Conservation (phyloP, 1,284 basidiomycete species). For the Earliella scabrosa region DNA sequence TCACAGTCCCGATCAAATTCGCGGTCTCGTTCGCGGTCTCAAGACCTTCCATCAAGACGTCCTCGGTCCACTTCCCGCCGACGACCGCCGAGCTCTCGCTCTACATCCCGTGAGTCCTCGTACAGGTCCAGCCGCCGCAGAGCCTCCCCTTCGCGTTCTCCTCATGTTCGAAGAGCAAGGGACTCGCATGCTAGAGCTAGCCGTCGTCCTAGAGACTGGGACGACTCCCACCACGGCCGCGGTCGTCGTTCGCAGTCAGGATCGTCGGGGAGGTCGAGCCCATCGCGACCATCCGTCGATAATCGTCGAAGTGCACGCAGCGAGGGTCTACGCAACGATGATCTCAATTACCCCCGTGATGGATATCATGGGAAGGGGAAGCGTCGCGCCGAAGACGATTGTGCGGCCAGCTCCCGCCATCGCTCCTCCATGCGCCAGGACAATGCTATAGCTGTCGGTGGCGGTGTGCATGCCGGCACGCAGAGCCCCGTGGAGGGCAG, state of each 20-base stretch:
- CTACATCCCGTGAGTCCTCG: slow-evolving; percentile 1
- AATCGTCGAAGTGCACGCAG: not conserved
- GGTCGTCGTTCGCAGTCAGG: not conserved
- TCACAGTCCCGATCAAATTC: slow-evolving; percentile 25
- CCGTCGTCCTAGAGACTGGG: not conserved
- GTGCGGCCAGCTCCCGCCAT: slow-evolving; percentile 6
- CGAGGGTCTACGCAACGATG: not conserved
- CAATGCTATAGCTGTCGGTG: slow-evolving; percentile 7
- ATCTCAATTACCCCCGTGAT: not conserved
- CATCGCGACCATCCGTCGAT: too few species aligned
- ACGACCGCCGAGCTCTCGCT: slow-evolving; percentile 1
- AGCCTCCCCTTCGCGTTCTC: not conserved
- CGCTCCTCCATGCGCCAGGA: slow-evolving; percentile 6
- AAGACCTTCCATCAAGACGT: not conserved
- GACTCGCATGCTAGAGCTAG: not conserved
- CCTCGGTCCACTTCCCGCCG: slow-evolving; percentile 6
- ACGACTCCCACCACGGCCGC: not conserved
- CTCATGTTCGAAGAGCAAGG: not conserved
- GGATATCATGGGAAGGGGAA: slow-evolving; percentile 29
- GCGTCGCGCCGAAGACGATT: slow-evolving; percentile 24
- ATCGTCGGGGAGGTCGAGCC: too few species aligned
- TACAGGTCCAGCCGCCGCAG: not conserved
- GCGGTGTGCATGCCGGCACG: slow-evolving; percentile 16
- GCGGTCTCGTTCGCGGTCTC: slow-evolving; percentile 16
- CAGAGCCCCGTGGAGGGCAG: slow-evolving; percentile 1